A percentile compares a stretch with the other conserved stretches of the same genome.
Evolutionary conservation across 139 green algal genomes (phyloP).

Genomic region (Haematococcus lacustris): DNA sequence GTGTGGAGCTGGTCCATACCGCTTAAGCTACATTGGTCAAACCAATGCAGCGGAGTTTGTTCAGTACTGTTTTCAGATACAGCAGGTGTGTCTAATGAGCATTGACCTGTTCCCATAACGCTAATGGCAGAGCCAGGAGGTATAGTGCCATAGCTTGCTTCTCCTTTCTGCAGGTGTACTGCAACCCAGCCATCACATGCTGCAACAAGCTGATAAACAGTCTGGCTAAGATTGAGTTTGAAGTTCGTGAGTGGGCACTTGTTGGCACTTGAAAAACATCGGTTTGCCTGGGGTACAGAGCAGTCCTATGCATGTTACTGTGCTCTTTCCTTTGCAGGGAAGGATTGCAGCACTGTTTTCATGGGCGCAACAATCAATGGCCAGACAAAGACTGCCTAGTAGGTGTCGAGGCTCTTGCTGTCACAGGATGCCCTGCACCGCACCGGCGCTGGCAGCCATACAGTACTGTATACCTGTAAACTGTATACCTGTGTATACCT

Average conservation of each 20-base stretch:
- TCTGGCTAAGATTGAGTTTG: conserved; percentile 2
- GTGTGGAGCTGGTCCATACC: too few species aligned
- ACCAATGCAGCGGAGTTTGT: too few species aligned
- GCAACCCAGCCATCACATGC: conserved; percentile 13
- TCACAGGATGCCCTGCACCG: too few species aligned
- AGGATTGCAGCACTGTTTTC: background rate
- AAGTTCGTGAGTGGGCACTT: background rate
- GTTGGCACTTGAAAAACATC: background rate
- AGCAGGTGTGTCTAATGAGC: too few species aligned
- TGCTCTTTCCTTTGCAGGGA: background rate
- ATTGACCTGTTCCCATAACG: too few species aligned
- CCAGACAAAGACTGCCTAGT: background rate
- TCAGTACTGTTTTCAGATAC: too few species aligned
- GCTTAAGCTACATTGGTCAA: too few species aligned
- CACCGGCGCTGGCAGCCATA: too few species aligned
- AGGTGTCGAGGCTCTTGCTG: too few species aligned
- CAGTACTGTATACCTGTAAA: too few species aligned
- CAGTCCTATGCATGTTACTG: background rate
- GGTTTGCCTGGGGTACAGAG: background rate
- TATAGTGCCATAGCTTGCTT: background rate
- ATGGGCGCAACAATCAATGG: conserved; percentile 5
- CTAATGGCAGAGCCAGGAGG: background rate
- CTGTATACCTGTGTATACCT: too few species aligned
- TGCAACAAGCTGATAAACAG: conserved; percentile 16
- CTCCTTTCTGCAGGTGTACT: conserved; percentile 2